Base-by-base conservation (phyloP, 2,329 filamentous ascomycete species). In the Intubia oerlemansii region DNA sequence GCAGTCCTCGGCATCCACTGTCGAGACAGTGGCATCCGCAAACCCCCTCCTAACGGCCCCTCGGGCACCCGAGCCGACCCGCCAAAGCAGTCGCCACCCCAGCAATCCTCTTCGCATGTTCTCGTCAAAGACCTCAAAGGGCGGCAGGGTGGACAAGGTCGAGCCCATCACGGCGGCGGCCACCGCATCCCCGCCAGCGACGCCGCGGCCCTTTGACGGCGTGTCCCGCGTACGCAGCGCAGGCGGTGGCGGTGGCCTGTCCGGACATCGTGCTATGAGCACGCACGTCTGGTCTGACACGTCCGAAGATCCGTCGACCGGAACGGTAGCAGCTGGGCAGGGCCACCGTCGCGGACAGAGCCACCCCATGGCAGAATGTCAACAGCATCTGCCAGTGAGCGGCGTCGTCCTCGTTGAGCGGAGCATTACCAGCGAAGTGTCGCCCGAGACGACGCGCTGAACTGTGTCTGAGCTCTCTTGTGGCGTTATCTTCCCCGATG, bases 161-260 rank as follows among this genome's bases (percentile, higher is more conserved):
- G n/a, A n/a, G n/a, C n/a, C n/a, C n/a, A n/a, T n/a, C n/a, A n/a
- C n/a, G n/a, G n/a, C n/a, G n/a, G n/a, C n/a, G 21, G 22, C 9
- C 11, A 13, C 16, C 5, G 8, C 22, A 3, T 5, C 16, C 9
- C 13, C 21, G 14, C n/a, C n/a, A n/a, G n/a, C n/a, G n/a, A n/a
- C n/a, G n/a, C n/a, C n/a, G n/a, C n/a, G n/a, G n/a, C 32, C 32
- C 4, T 33, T 33, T 33, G 32, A 33, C 22, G 32, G 32, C 9
- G 25, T 14, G 1, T 12, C 13, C 17, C 9, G 17, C 25, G 28
- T 5, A n/a, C 15, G 13, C 21, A n/a, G n/a, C n/a, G n/a, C n/a
- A n/a, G n/a, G n/a, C n/a, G n/a, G n/a, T n/a, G n/a, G n/a, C n/a
- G n/a, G n/a, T n/a, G n/a, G n/a, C n/a, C n/a, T n/a, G n/a, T n/a